phyloP scores from a whole-genome alignment of 2,329 filamentous ascomycete genomes.

The Chaetomium sp. region DNA sequence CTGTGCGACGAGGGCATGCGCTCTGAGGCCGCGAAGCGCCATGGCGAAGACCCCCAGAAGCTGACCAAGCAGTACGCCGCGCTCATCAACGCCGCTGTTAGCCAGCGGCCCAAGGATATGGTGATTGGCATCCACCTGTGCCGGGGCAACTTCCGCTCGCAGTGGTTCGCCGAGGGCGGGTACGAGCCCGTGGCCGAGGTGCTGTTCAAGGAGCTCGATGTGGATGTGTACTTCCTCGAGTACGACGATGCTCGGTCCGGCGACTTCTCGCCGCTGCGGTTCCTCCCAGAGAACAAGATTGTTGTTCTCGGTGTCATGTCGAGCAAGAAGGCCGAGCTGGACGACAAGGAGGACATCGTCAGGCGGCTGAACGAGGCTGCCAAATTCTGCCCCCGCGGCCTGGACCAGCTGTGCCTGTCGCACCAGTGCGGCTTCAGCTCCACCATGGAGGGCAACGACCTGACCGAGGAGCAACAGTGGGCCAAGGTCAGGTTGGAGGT shows the following conservation, averaged over 20 bases:
- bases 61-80: conserved; percentile 55
- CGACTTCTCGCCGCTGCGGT: conserved; percentile 57
- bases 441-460: conserved; percentile 59
- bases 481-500: conserved; percentile 57
- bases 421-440: conserved; percentile 61
- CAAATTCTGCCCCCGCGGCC: conserved; percentile 51
- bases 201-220: conserved; percentile 58
- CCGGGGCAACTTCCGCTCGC: conserved; percentile 58
- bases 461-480: conserved; percentile 60
- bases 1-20: conserved; percentile 60
- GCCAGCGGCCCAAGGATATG: conserved; percentile 55
- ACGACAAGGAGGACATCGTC: conserved; percentile 47
- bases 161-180: conserved; percentile 60
- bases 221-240: conserved; percentile 62
- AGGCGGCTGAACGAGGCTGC: conserved; percentile 49
- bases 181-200: conserved; percentile 61
- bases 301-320: conserved; percentile 59
- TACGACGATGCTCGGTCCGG: conserved; percentile 60
- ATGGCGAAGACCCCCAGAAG: conserved; percentile 51
- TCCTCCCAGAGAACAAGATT: conserved; percentile 55
- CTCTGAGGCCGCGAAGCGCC: conserved; percentile 53
- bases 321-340: conserved; percentile 60
- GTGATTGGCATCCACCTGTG: conserved; percentile 60
- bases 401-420: conserved; percentile 58
- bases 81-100: conserved; percentile 58